Evolutionary conservation across 495 filamentous ascomycete genomes (phyloP), one percentile per base, ranked within the genome.

Genomic region (Aspergillus funiculosus): DNA sequence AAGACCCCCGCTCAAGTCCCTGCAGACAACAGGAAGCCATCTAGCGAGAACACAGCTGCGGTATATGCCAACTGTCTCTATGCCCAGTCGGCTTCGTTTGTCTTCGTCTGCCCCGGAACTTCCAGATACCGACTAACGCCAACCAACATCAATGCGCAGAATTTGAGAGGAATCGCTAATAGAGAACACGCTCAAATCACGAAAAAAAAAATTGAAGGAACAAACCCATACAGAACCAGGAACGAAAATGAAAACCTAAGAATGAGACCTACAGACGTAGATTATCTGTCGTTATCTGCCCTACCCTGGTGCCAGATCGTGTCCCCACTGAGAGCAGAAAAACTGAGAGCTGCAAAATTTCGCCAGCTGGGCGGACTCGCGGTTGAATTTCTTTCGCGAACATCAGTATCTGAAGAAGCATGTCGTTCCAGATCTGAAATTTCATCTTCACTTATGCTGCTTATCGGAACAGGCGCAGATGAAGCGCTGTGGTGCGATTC

Each of bases 281-380:
- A 52, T 66, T 58, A 77, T 55, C 67, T 54, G 41, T 67, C 69
- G 27, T 69, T 64, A 39, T 77, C 69, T 11, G 60, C 54, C 50
- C 62, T 64, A 43, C 61, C 59, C 48, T 72, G 72, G 43, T 74
- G 70, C 68, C 74, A 73, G 26, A 72, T 70, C 6, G 65, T 69
- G 41, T 77, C 73, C 6, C 74, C 74, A 37, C 64, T 76, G 6
- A 78, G 66, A 6, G 69, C 69, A 5, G 71, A 74, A 34, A 73
- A 65, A 46, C 68, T 76, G 5, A 74, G 44, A 0, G 71, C 67
- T 11, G 69, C 60, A 40, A 70, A 51, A 35, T 70, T 69, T 26
- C 67, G 54, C 69, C 68, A 70, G 41, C 52, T 64, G 7, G 66
- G 60, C 19, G 62, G 58, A 6, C 63, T 61, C 13, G 68, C 69